phyloP scores from a whole-genome alignment of 192 early-diverging fungal genomes.

The Linnemannia schmuckeri region DNA sequence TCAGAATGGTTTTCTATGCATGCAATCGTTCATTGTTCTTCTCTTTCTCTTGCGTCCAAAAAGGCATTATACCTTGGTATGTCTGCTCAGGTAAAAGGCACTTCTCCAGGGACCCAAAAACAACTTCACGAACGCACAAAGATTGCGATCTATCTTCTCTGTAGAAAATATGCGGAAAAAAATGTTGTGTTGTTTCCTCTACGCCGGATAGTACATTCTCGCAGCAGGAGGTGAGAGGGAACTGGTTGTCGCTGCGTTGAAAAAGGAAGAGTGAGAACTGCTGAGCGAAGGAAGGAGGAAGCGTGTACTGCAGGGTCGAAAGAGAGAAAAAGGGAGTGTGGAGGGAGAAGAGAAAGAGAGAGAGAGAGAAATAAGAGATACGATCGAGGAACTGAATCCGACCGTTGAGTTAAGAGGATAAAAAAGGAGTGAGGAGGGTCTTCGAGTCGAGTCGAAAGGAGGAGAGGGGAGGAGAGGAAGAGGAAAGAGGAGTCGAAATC shows the following conservation, averaged over 20 bases:
- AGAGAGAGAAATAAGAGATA: background rate
- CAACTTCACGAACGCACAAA: background rate
- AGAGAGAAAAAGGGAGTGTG: background rate
- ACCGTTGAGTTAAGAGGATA: background rate
- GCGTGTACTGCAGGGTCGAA: background rate
- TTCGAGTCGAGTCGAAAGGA: background rate
- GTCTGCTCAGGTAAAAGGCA: no score
- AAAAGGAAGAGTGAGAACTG: background rate
- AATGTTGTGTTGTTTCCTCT: background rate
- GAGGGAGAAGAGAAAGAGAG: background rate
- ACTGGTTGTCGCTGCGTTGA: background rate
- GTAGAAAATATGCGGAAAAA: background rate
- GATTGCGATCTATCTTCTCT: background rate
- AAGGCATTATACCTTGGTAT: background rate
- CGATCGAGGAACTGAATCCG: background rate
- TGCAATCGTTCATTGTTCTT: no score
- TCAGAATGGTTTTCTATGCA: no score
- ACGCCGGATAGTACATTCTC: background rate
- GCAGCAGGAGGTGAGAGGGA: constrained; percentile 3
- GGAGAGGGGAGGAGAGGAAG: background rate
- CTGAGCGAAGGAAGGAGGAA: background rate
- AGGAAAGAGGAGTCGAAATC: background rate
- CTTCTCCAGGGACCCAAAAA: no score
- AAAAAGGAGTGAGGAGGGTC: background rate
- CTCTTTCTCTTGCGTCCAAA: background rate